Base-by-base conservation (phyloP, 306 rosid species). In the Casuarina equisetifolia region DNA sequence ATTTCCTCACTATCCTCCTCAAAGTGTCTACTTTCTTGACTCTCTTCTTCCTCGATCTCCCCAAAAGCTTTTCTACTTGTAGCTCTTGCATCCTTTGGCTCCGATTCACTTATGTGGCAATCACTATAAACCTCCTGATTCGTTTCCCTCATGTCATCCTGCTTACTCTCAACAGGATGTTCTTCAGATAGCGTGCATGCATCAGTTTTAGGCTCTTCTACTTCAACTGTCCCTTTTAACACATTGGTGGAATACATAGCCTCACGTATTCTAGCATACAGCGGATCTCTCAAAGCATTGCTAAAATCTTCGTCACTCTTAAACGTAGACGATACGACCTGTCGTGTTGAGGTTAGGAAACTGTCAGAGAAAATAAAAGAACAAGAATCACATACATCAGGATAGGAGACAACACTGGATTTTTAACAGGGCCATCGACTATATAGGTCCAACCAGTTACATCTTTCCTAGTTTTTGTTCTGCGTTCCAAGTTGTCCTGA, bases 291-390 rank as follows among this genome's bases (percentile, higher is more conserved):
- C 87, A 92, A 86, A 43, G 92, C 86, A 74, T 85, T 84, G 71
- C 72, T 86, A 80, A 91, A 81, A 79, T 88, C 97, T 76, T 79
- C 78, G 78, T 92, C 81, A 48, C 77, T 5, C 62, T 82, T 83
- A 86, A 81, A 79, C 76, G 39, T 87, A 49, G 98, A 91, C 75
- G 91, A 75, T 87, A 91, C 97, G 39, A 86, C 96, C 99, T 92
- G 79, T 50, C 73, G 64, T 51, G 58, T 74, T 43, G 72, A 64
- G 52, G 71, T 42, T 67, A 58, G 73, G 35, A 50, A 79, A 55
- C 73, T 38, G 48, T 83, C 80, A 66, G 49, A 70, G 32, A 69
- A 58, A 49, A 74, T 17, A 16, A 57, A 4, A 49, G 55, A 64
- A 78, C 39, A 19, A 53, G 39, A 74, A 44, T 51, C 55, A 42